Conservation (phyloP, 2,329 filamentous ascomycete genomes). For the Paracorniculantispora psalliotae region DNA sequence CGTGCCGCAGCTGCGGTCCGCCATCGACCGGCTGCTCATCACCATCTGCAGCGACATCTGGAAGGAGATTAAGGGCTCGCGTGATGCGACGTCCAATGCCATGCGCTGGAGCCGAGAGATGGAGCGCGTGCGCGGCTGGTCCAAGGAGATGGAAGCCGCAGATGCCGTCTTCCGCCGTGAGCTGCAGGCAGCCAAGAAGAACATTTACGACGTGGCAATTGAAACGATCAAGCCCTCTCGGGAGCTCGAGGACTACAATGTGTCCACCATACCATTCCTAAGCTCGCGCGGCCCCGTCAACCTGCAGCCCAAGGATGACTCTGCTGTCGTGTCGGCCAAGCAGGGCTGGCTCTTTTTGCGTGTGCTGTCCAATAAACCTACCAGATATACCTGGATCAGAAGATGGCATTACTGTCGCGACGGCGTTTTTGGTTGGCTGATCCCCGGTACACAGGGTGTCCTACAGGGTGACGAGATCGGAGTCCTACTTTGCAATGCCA, state of each 20-base stretch:
- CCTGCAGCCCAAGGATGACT: constrained; percentile 50
- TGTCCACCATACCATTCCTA: constrained; percentile 84
- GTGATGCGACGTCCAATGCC: constrained; percentile 61
- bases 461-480: constrained; percentile 96
- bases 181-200: constrained; percentile 69
- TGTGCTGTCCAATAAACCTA: constrained; percentile 79
- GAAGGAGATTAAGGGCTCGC: constrained; percentile 72
- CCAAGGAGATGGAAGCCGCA: constrained; percentile 87
- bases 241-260: constrained; percentile 87
- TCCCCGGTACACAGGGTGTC: constrained; percentile 79
- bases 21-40: constrained; percentile 81
- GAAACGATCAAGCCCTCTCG: constrained; percentile 71
- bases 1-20: constrained; percentile 77
- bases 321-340: constrained; percentile 63
- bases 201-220: constrained; percentile 76
- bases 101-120: constrained; percentile 71
- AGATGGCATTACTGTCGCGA: constrained; percentile 96
- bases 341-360: constrained; percentile 92
- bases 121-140: constrained; percentile 88
- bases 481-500: constrained; percentile 86
- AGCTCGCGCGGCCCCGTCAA: constrained; percentile 65
- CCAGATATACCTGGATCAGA: constrained; percentile 81
- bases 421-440: constrained; percentile 91
- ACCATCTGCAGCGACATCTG: constrained; percentile 81
- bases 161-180: constrained; percentile 80